Conservation (phyloP, 768 basidiomycete species). For the Lactarius sanguifluus region DNA sequence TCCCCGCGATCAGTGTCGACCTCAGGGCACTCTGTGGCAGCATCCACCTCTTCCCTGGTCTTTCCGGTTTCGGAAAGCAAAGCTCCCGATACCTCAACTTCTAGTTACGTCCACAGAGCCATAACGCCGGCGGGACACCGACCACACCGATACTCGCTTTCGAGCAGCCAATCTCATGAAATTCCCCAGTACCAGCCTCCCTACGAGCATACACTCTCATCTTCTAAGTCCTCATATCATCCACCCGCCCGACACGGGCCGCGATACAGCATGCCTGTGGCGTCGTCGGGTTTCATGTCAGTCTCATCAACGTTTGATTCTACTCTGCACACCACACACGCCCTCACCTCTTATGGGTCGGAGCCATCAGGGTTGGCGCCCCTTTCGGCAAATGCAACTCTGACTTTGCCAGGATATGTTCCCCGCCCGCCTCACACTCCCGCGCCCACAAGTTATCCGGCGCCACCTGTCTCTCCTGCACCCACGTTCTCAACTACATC, state of each 20-base stretch:
- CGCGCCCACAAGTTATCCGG: slow-evolving; percentile 15
- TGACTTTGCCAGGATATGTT: slow-evolving; percentile 32
- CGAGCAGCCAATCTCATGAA: slow-evolving; percentile 37
- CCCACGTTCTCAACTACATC: slow-evolving; percentile 14
- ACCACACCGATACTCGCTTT: slow-evolving; percentile 27
- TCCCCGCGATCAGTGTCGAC: slow-evolving; percentile 23
- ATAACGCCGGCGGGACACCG: slow-evolving; percentile 25
- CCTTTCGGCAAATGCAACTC: slow-evolving; percentile 31
- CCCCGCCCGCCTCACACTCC: slow-evolving; percentile 30
- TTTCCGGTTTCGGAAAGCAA: slow-evolving; percentile 39
- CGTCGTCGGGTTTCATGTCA: slow-evolving; percentile 70
- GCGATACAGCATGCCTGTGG: slow-evolving; percentile 63
- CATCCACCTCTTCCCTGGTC: slow-evolving; percentile 34
- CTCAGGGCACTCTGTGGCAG: slow-evolving; percentile 21
- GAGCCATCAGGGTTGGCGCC: slow-evolving; percentile 28
- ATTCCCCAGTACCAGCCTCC: slow-evolving; percentile 44
- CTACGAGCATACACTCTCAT: slow-evolving; percentile 44
- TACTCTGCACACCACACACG: slow-evolving; percentile 5
- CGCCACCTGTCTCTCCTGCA: slow-evolving; percentile 26
- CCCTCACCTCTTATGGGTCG: slow-evolving; percentile 25
- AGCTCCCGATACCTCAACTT: slow-evolving; percentile 33
- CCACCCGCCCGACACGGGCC: slow-evolving; percentile 48
- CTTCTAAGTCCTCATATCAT: slow-evolving; percentile 39
- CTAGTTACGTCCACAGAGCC: slow-evolving; percentile 15
- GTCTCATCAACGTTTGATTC: slow-evolving; percentile 38